These are phyloP conservation scores for Ambispora gerdemannii DNA, from an alignment of 192 early-diverging fungal genomes.

Conservation along the genomic window DNA sequence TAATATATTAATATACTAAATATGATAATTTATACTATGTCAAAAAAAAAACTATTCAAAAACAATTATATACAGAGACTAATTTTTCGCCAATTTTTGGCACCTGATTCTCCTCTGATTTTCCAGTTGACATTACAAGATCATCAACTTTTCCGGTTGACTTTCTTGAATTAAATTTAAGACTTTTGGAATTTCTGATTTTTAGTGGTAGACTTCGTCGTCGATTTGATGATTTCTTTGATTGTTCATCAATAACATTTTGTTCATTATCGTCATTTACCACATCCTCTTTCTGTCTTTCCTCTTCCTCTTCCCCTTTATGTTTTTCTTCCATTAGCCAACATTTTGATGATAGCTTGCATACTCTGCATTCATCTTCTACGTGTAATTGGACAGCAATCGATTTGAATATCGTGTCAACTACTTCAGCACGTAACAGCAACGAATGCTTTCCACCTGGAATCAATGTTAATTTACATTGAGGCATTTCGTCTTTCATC, in stretches of 20 bases:
- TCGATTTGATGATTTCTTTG: not conserved
- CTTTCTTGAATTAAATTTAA: not conserved
- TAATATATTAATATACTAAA: too few species aligned
- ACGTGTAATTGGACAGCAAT: conserved; percentile 28
- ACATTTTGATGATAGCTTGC: conserved; percentile 12
- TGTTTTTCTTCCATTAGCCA: conserved; percentile 4
- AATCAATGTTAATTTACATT: conserved; percentile 40
- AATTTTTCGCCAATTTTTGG: too few species aligned
- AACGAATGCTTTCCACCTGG: conserved; percentile 40
- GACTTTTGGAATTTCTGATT: not conserved
- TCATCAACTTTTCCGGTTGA: too few species aligned
- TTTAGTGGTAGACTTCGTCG: not conserved
- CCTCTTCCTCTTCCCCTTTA: not conserved
- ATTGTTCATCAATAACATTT: not conserved
- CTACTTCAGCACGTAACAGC: conserved; percentile 38
- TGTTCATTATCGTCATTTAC: not conserved
- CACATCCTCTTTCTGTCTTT: not conserved
- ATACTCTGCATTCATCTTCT: conserved; percentile 3
- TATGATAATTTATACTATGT: too few species aligned
- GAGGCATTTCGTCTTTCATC: conserved; percentile 41
- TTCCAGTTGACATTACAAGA: too few species aligned
- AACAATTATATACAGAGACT: too few species aligned
- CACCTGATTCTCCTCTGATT: too few species aligned
- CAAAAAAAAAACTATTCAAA: too few species aligned
- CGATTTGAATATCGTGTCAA: conserved; percentile 41